Base-by-base conservation (phyloP, 1,284 basidiomycete species). In the Cryptococcus wingfieldii region DNA sequence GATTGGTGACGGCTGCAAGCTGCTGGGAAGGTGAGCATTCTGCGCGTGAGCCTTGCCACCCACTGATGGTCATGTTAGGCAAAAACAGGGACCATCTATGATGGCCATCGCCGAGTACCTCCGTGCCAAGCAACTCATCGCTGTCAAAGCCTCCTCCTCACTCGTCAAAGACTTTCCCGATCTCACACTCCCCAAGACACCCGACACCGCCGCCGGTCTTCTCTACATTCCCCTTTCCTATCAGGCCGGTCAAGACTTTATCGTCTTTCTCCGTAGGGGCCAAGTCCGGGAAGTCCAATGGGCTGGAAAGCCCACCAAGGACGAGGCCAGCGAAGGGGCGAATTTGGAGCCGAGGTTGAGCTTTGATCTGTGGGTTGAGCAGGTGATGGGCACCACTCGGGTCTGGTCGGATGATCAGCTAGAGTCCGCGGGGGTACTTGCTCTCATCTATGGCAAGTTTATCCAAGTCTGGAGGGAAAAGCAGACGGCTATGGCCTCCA, bases 381-480 rank as follows among this genome's bases (percentile, higher is more conserved):
- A 80, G 2, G 84, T 93, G 9, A 81, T 83, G 19, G 89, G 89
- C 3, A 80, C 84, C 44, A 86, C 83, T 64, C 80, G 87, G 34
- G 79, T 80, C 5, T 95, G 90, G 90, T 86, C 87, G 13, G 89
- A 92, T 58, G 89, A 93, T 67, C 89, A 93, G 71, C 75, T 92
- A 46, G 90, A 93, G 75, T 91, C 89, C 3, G 90, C 89, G 0
- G 86, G 86, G 42, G 88, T 92, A 5, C 79, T 93, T 18, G 86
- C 89, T 16, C 77, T 92, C 25, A 88, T 93, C 10, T 77, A 77
- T 61, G 75, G 74, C 34, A 77, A 88, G 83, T 91, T 90, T 77
- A 74, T 76, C 50, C 87, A 89, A 69, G 89, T 92, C 4, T 93
- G 90, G 90, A 78, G 90, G 62, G 86, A 92, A 71, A 89, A 90